A percentile compares a stretch with the other conserved stretches of the same genome.
Evolutionary conservation across 1,284 basidiomycete genomes (phyloP).

Genomic region (Tilletia setariae): DNA sequence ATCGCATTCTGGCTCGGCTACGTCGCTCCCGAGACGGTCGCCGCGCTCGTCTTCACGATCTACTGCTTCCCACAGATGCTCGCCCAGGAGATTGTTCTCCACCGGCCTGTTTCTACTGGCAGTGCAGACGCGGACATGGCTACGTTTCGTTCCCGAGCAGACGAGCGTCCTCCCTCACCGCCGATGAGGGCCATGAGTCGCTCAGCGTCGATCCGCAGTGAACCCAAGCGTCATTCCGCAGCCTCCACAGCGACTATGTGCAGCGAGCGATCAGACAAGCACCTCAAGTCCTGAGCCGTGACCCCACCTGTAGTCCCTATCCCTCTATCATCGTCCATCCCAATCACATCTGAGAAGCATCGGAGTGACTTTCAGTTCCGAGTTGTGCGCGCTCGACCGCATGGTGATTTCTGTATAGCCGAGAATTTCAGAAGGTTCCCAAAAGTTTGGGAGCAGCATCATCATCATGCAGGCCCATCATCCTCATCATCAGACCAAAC

Average conservation of each 20-base stretch:
- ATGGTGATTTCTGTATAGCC: background rate
- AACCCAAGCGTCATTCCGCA: too few relatives aligned
- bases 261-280: background rate
- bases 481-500: background rate
- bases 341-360: background rate
- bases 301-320: background rate
- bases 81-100: background rate
- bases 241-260: background rate
- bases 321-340: background rate
- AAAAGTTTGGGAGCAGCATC: too few relatives aligned
- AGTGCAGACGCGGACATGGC: background rate
- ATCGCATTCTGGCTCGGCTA: background rate
- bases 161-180: background rate
- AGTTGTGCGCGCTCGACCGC: background rate
- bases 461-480: background rate
- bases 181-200: background rate
- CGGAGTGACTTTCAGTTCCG: background rate
- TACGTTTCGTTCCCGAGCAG: background rate
- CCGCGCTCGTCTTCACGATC: background rate
- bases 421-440: too few relatives aligned
- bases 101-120: too few relatives aligned
- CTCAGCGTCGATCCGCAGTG: too few relatives aligned
- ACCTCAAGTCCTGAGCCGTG: background rate
- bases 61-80: background rate
- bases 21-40: background rate